Percentiles rank a stretch among this genome's conserved stretches.
These are phyloP conservation scores for Aspergillus hortae DNA, from an alignment of 2,329 filamentous ascomycete genomes.

Conservation along the genomic window DNA sequence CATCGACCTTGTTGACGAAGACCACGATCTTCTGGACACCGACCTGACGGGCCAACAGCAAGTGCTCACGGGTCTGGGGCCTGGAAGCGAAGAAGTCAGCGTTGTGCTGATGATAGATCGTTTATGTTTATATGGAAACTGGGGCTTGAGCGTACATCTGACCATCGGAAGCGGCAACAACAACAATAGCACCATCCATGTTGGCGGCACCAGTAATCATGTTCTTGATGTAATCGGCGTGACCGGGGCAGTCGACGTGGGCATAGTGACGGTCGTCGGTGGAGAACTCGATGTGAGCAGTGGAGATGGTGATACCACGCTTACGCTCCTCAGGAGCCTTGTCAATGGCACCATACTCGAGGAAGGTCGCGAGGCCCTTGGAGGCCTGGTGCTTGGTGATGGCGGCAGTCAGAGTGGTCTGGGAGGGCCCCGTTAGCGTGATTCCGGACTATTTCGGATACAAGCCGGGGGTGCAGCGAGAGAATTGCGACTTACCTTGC, in stretches of 20 bases:
- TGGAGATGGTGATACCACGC: conserved; percentile 99
- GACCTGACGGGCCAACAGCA: conserved; percentile 95
- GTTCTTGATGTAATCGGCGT: conserved; percentile 99
- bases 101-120: not conserved
- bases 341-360: conserved; percentile 97
- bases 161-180: conserved; percentile 95
- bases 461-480: not conserved
- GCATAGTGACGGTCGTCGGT: conserved; percentile 95
- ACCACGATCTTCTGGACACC: conserved; percentile 98
- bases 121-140: not conserved
- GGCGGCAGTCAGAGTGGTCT: conserved; percentile 97
- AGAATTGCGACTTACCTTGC: conserved; percentile 66
- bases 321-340: conserved; percentile 99
- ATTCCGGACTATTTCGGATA: conserved; percentile 5
- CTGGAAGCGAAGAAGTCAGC: conserved; percentile 34
- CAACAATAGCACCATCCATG: conserved; percentile 99
- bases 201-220: conserved; percentile 99
- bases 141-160: conserved; percentile 66
- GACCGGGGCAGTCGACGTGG: conserved; percentile 98
- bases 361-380: conserved; percentile 89
- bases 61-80: conserved; percentile 97
- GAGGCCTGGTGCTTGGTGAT: conserved; percentile 98
- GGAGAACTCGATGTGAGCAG: conserved; percentile 96
- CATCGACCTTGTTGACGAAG: conserved; percentile 99
- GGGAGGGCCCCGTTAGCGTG: conserved; percentile 15